Evolutionary conservation across 352 stramenopile genomes (phyloP), one percentile per base, ranked within the genome.

Genomic region (Saprolegnia diclina): DNA sequence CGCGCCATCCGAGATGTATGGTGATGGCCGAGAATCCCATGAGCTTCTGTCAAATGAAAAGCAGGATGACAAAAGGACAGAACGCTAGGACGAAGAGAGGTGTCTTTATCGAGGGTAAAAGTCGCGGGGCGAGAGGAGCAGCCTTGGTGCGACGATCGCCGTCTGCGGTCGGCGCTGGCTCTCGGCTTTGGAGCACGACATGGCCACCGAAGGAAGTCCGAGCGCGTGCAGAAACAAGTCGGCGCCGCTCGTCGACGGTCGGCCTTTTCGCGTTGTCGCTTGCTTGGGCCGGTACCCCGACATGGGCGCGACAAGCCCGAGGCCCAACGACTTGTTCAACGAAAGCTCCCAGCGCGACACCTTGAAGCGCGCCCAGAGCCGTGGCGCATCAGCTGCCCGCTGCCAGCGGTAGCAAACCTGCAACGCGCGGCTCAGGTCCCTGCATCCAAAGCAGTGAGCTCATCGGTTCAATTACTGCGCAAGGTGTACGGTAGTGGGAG

Each of bases 341-440:
- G 79, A 72, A 42, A 90, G 69, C 35, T 84, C 79, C 84, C 84
- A 92, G 0, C 80, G 79, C 3, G 84, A 92, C 0, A 92, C 81
- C 0, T 82, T 82, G 11, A 92, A 75, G 13, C 73, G 75, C 46
- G 74, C 76, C 84, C 84, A 92, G 21, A 92, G 64, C 14, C 79
- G 76, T 5, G 82, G 73, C 29, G 66, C 87, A 50, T 91, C 85
- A 5, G 81, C 74, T 38, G 85, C 82, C 59, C 82, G 82, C 71
- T 91, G 77, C 85, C 85, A 92, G n/a, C 81, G 77, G 32, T 85
- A 91, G 44, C 77, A 82, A 4, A 83, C 74, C 71, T 89, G 82
- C 1, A 81, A 88, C 26, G 77, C 74, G 18, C 72, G 72, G 9
- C 82, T 81, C 22, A 91, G 71, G 54, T 81, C 90, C 65, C 72